Evolutionary conservation across 805 yeast species (phyloP).

Genomic region (Ogataea paradorogensis): DNA sequence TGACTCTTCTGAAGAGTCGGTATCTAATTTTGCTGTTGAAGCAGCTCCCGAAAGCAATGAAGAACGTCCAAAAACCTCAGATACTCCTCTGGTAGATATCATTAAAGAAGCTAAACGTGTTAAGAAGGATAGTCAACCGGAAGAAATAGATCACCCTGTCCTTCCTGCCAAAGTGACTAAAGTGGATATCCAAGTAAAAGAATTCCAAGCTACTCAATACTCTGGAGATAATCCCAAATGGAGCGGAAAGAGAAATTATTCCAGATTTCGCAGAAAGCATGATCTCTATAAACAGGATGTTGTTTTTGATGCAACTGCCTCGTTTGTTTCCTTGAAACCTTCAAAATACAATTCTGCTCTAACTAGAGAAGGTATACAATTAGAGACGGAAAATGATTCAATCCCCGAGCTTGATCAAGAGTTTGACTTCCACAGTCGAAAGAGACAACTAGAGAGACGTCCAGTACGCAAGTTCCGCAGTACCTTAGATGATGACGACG

Average conservation of each 20-base stretch:
- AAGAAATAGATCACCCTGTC: not conserved
- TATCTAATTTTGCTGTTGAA: not conserved
- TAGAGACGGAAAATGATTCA: constrained; percentile 5
- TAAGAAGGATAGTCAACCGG: constrained; percentile 9
- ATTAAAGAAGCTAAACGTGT: constrained; percentile 11
- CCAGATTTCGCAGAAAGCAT: constrained; percentile 14
- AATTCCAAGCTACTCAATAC: constrained; percentile 5
- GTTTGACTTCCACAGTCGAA: constrained; percentile 8
- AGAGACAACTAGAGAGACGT: not conserved
- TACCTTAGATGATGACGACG: constrained; percentile 23
- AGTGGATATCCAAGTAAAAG: constrained; percentile 3
- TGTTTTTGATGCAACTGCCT: constrained; percentile 20
- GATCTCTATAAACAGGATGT: constrained; percentile 10
- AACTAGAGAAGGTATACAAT: constrained; percentile 12
- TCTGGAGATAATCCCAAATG: constrained; percentile 14
- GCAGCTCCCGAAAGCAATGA: not conserved
- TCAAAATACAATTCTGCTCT: constrained; percentile 15
- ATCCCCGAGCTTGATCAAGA: constrained; percentile 21
- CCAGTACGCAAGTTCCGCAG: not conserved
- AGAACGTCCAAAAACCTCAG: not conserved
- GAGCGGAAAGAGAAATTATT: constrained; percentile 16
- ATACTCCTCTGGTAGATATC: constrained; percentile 6
- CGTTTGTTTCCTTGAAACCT: constrained; percentile 13
- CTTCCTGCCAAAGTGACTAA: constrained; percentile 12
- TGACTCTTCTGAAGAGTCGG: not conserved